Percentiles rank a stretch among this genome's conserved stretches.
phyloP scores from a whole-genome alignment of 208 protist species.

The Trypanosoma lewisi region DNA sequence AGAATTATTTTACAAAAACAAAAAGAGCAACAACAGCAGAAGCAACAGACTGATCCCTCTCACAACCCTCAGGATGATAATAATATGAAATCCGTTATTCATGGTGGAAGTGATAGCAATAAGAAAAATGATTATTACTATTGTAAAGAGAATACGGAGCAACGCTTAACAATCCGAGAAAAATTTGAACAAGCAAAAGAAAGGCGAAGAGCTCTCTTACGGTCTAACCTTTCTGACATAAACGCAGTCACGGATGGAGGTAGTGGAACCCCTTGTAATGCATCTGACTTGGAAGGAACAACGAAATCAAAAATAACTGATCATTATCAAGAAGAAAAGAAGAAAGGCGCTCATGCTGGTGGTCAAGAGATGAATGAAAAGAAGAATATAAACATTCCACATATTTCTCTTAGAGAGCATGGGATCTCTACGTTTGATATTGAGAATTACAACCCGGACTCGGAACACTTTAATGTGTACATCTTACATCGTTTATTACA shows the following conservation, averaged over 20 bases:
- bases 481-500: conserved; percentile 81
- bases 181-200: conserved; percentile 59
- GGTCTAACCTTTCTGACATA: neutral
- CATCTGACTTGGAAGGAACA: too few species aligned
- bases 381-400: conserved; percentile 1
- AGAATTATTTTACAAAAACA: neutral
- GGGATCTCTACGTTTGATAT: conserved; percentile 63
- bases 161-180: conserved; percentile 44
- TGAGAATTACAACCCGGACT: conserved; percentile 50
- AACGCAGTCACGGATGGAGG: neutral
- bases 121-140: neutral
- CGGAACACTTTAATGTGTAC: conserved; percentile 62
- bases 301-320: too few species aligned
- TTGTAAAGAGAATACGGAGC: too few species aligned
- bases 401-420: conserved; percentile 14
- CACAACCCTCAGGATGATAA: neutral
- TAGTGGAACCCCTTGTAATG: neutral
- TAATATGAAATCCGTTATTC: conserved; percentile 2
- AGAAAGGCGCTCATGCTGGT: conserved; percentile 10
- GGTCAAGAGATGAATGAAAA: conserved; percentile 22
- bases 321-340: neutral
- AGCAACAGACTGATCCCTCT: neutral
- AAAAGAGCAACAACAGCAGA: too few species aligned
- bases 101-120: neutral
- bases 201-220: conserved; percentile 46